Evolutionary conservation across 2,329 filamentous ascomycete species (phyloP), one percentile per base, ranked within the genome.

Genomic region (Zymoseptoria ardabiliae): DNA sequence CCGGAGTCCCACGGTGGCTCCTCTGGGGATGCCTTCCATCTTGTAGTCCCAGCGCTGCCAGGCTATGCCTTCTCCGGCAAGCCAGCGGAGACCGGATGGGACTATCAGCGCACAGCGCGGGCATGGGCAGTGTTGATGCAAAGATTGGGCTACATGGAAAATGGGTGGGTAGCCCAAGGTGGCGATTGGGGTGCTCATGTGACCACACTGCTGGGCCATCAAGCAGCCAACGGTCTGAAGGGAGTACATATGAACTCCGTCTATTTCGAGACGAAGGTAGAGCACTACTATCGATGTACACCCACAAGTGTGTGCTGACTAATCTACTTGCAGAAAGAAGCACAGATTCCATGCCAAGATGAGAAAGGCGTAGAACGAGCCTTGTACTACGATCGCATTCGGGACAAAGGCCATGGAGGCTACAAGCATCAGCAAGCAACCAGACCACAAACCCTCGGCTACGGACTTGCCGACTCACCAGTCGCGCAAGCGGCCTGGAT

Each of bases 151-250:
- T 90, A 88, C 67, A 64, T 2, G 25, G 7, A 28, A 78, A n/a
- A 6, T 1, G 75, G 84, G 72, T 88, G 86, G 60, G 68, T 74
- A 1, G 74, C 77, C 10, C 74, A 88, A 72, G 86, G 85, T 64
- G 87, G 87, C 25, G 87, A 90, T 67, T 90, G 85, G 86, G 88
- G 87, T 21, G 83, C 79, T 67, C 78, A 79, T 63, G 81, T 90
- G 63, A 85, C 83, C n/a, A 81, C 86, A 9, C 72, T 78, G 20
- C 79, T 90, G 58, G 81, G 81, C 0, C 68, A 79, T 6, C 69
- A 81, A 2, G 89, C 85, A 65, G 82, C 84, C 0, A 0, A 72
- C 69, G 1, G 75, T 79, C 30, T 81, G 63, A 78, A 80, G 64
- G 84, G 84, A 41, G 79, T 78, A 4, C 87, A 89, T 69, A 76